phyloP scores from a whole-genome alignment of 805 yeast species.

The Cyberlindnera misumaiensis region DNA sequence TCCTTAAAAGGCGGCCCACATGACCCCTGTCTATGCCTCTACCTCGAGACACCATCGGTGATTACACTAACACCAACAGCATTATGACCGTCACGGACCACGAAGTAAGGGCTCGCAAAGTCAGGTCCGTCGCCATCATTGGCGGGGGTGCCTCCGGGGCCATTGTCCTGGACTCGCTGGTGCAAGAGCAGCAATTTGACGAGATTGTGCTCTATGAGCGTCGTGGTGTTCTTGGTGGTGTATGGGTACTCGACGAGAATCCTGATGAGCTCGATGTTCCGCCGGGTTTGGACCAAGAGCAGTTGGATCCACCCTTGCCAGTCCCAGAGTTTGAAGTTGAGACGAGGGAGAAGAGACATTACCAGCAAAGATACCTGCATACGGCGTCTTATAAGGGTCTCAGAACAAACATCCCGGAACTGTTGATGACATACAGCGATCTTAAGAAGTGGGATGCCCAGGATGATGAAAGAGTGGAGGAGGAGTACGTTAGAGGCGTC shows the following conservation, averaged over 20 bases:
- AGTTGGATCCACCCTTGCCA: slow-evolving; percentile 24
- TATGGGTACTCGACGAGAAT: slow-evolving; percentile 28
- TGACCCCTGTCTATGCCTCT: no score
- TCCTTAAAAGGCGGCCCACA: no score
- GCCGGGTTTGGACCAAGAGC: slow-evolving; percentile 23
- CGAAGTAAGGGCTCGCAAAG: slow-evolving; percentile 1
- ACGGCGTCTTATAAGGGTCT: slow-evolving; percentile 26
- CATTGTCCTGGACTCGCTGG: slow-evolving; percentile 32
- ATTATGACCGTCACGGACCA: slow-evolving; percentile 1
- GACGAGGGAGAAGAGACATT: slow-evolving; percentile 2
- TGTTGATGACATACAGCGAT: slow-evolving; percentile 40
- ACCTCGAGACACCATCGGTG: no score
- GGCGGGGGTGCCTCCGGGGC: slow-evolving; percentile 51
- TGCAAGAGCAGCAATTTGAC: slow-evolving; percentile 28
- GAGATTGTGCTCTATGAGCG: slow-evolving; percentile 36
- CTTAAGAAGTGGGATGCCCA: slow-evolving; percentile 27
- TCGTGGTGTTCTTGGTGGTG: slow-evolving; percentile 34
- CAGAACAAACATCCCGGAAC: slow-evolving; percentile 37
- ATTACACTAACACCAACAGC: slow-evolving; percentile 25
- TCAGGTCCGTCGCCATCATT: slow-evolving; percentile 33
- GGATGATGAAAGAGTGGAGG: slow-evolving; percentile 25
- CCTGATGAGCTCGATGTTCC: slow-evolving; percentile 18
- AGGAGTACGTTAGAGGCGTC: slow-evolving; percentile 40
- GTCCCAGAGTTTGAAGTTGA: slow-evolving; percentile 6
- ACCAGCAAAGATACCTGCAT: slow-evolving; percentile 22